Evolutionary conservation across 768 basidiomycete species (phyloP), one percentile per base, ranked within the genome.

Genomic region (Hygrocybe punicea): DNA sequence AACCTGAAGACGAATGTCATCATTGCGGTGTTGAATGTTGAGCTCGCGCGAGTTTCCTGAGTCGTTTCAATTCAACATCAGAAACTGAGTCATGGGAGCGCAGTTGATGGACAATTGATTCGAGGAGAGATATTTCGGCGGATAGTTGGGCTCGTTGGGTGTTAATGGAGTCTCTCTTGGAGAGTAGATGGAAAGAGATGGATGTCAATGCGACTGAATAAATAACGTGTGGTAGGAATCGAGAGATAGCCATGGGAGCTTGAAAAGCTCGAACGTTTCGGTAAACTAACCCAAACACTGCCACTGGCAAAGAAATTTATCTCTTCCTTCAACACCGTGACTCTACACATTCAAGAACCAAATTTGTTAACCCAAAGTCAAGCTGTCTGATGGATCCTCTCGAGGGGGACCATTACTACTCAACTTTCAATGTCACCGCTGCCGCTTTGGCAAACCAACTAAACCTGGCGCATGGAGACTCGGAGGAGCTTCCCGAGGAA

Each of bases 201-300:
- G 87, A 87, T 47, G 81, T 83, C 62, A 87, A 74, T 8, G 84
- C 85, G 46, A 84, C 71, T 33, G 85, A 81, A 68, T 82, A 89
- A 60, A 88, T 52, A 53, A 85, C 72, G 62, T 89, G 86, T 25
- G 84, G 85, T 56, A 86, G 65, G 71, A 87, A 88, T 6, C 67
- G 64, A 25, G 71, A 62, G 55, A 61, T 13, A 17, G 47, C 34
- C 54, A 55, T 55, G 11, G 24, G 23, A 13, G 34, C 25, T 36
- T 51, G 11, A 36, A 13, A n/a, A n/a, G n/a, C n/a, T n/a, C n/a
- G n/a, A n/a, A n/a, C n/a, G n/a, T n/a, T n/a, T n/a, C n/a, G n/a
- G n/a, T n/a, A n/a, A n/a, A n/a, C n/a, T n/a, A n/a, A n/a, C n/a
- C n/a, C n/a, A n/a, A n/a, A n/a, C n/a, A n/a, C n/a, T n/a, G n/a